These are phyloP conservation scores for Ochetophila trinervis DNA, from an alignment of 306 rosid species.

Conservation along the genomic window DNA sequence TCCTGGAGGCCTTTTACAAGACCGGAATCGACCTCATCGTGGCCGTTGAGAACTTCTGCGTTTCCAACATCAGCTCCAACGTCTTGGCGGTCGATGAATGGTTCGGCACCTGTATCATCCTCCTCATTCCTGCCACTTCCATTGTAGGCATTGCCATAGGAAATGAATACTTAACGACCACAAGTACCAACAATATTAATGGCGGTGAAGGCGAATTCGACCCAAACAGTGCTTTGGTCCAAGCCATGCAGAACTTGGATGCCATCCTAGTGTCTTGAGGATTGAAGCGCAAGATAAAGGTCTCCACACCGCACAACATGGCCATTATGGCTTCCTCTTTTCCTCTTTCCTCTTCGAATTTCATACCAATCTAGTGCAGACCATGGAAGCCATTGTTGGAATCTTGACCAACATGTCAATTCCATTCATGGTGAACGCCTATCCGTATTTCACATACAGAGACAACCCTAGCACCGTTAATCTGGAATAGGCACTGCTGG, in stretches of 20 bases:
- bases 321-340: slow-evolving; percentile 46
- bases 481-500: slow-evolving; percentile 44
- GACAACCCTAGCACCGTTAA: slow-evolving; percentile 37
- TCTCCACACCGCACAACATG: slow-evolving; percentile 55
- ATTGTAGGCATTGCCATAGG: slow-evolving; percentile 47
- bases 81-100: slow-evolving; percentile 32
- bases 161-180: slow-evolving; percentile 44
- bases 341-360: slow-evolving; percentile 49
- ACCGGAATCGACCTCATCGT: slow-evolving; percentile 53
- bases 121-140: slow-evolving; percentile 55
- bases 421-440: slow-evolving; percentile 15
- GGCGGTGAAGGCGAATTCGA: too few species aligned
- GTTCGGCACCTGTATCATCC: slow-evolving; percentile 40
- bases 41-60: slow-evolving; percentile 36
- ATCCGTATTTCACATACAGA: slow-evolving; percentile 30
- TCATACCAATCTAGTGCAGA: slow-evolving; percentile 33
- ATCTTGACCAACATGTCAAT: slow-evolving; percentile 38
- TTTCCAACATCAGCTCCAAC: slow-evolving; percentile 39
- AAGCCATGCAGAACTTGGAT: slow-evolving; percentile 49
- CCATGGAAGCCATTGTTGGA: slow-evolving; percentile 36
- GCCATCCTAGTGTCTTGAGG: slow-evolving; percentile 31
- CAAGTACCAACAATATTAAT: background rate
- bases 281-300: slow-evolving; percentile 50
- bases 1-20: slow-evolving; percentile 57
- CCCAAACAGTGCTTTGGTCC: slow-evolving; percentile 31